These are phyloP conservation scores for Butyriboletus loyo DNA, from an alignment of 768 basidiomycete genomes.

Conservation along the genomic window DNA sequence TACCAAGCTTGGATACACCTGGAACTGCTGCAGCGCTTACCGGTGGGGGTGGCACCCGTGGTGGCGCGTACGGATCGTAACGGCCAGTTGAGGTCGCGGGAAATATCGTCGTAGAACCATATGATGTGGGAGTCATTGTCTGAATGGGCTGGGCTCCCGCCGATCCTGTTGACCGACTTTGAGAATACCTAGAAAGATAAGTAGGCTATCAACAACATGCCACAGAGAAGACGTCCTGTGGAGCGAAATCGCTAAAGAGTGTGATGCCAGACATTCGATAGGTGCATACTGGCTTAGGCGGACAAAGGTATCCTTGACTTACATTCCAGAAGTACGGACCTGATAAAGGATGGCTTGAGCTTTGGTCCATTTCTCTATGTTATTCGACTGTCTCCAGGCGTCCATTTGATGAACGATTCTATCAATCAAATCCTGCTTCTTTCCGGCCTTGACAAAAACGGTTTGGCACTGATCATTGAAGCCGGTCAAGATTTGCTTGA, in stretches of 20 bases:
- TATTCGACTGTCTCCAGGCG: slow-evolving; percentile 52
- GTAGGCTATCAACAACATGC: slow-evolving; percentile 15
- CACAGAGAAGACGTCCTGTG: background rate
- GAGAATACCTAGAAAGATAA: slow-evolving; percentile 25
- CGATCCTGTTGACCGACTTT: slow-evolving; percentile 24
- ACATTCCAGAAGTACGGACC: slow-evolving; percentile 66
- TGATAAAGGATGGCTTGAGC: slow-evolving; percentile 66
- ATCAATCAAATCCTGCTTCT: slow-evolving; percentile 86
- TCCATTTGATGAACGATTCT: slow-evolving; percentile 62
- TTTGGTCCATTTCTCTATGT: slow-evolving; percentile 64
- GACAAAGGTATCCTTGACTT: slow-evolving; percentile 37
- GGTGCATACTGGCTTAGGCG: slow-evolving; percentile 7
- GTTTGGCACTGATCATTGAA: slow-evolving; percentile 77
- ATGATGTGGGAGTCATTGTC: slow-evolving; percentile 19
- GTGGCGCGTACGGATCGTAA: slow-evolving; percentile 68
- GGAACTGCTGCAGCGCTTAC: slow-evolving; percentile 36
- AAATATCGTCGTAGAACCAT: slow-evolving; percentile 23
- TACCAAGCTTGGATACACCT: slow-evolving; percentile 27
- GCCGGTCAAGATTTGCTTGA: slow-evolving; percentile 76
- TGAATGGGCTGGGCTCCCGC: slow-evolving; percentile 24
- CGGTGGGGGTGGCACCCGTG: slow-evolving; percentile 42
- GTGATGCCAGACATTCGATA: slow-evolving; percentile 8
- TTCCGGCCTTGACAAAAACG: slow-evolving; percentile 70
- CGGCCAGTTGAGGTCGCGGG: slow-evolving; percentile 36
- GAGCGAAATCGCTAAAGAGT: slow-evolving; percentile 5